These are phyloP conservation scores for Venturia nashicola DNA, from an alignment of 2,329 filamentous ascomycete genomes.

Conservation along the genomic window DNA sequence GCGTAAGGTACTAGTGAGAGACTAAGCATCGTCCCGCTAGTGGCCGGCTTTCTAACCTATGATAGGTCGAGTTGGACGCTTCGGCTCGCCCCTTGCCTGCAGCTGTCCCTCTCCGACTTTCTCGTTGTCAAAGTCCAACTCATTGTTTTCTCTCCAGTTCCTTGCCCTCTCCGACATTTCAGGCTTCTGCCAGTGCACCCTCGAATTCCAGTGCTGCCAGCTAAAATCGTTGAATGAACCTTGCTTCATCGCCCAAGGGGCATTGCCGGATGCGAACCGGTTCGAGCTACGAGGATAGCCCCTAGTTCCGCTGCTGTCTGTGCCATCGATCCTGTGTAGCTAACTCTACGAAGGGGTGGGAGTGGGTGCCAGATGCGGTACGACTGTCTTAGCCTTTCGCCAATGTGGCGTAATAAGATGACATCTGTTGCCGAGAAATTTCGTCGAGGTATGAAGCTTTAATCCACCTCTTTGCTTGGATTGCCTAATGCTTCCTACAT, in stretches of 20 bases:
- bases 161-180: not conserved
- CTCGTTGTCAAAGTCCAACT: not conserved
- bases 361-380: not conserved
- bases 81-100: not conserved
- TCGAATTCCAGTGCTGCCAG: not conserved
- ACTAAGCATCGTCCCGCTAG: not conserved
- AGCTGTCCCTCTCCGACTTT: not conserved
- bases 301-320: not conserved
- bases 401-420: conserved; percentile 1
- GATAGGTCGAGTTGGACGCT: not conserved
- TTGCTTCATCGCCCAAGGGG: not conserved
- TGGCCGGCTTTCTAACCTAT: not conserved
- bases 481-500: not conserved
- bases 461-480: not conserved
- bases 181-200: not conserved
- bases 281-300: not conserved
- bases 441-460: not conserved
- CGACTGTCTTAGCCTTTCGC: not conserved
- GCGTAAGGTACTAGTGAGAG: not conserved
- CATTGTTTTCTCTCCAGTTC: not conserved
- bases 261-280: not conserved
- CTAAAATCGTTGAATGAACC: not conserved
- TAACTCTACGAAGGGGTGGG: not conserved
- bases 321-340: not conserved
- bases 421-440: not conserved